Percentiles rank a stretch among this genome's conserved stretches.
phyloP scores from a whole-genome alignment of 129 eudicot genomes.

The Centella asiatica region DNA sequence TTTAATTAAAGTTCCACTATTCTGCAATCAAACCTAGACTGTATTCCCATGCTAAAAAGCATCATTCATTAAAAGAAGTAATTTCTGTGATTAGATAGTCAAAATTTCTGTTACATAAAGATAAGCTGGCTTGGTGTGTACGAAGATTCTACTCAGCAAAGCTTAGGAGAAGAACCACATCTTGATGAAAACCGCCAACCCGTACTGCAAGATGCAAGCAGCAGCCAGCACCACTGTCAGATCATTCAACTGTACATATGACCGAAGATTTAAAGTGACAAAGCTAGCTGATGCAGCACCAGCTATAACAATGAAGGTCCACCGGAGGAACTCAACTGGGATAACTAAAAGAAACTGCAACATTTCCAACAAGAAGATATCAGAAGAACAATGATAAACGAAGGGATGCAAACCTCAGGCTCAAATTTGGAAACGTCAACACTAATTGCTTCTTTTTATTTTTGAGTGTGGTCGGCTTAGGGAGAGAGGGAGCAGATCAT shows the following conservation, averaged over 20 bases:
- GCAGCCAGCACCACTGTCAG: conserved; percentile 55
- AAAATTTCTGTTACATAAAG: background rate
- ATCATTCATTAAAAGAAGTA: background rate
- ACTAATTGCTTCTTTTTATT: too few relatives aligned
- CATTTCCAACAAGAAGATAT: conserved; percentile 10
- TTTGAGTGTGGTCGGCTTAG: too few relatives aligned
- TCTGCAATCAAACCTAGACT: conserved; percentile 4
- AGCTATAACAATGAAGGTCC: conserved; percentile 64
- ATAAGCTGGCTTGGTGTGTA: background rate
- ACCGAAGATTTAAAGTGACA: conserved; percentile 64
- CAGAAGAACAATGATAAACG: background rate
- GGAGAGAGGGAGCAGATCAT: too few relatives aligned
- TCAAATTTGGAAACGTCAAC: too few relatives aligned
- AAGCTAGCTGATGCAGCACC: conserved; percentile 85
- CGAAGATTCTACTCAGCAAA: background rate
- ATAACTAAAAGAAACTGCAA: conserved; percentile 72
- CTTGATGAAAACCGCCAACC: conserved; percentile 78
- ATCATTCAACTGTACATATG: conserved; percentile 59
- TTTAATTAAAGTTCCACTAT: background rate
- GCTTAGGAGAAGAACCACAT: conserved; percentile 65
- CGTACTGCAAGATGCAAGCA: conserved; percentile 76
- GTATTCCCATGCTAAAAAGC: background rate
- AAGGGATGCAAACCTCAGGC: too few relatives aligned
- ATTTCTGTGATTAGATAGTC: background rate
- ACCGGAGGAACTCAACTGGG: conserved; percentile 46